phyloP scores from a whole-genome alignment of 192 early-diverging fungal species.

The Coemansia sp. region DNA sequence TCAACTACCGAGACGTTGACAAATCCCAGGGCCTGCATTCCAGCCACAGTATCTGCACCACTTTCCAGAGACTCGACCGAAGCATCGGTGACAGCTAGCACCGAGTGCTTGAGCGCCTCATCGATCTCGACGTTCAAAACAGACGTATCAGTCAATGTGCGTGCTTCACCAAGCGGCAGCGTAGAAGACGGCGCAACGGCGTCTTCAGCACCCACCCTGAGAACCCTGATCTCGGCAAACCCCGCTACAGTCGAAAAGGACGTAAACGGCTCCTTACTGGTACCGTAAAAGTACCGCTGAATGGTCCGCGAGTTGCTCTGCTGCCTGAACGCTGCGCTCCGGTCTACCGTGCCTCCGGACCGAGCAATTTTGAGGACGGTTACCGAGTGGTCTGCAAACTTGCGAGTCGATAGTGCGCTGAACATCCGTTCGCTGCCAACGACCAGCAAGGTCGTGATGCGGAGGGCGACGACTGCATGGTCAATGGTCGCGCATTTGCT shows the following conservation, averaged over 20 bases:
- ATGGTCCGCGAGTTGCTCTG: constrained; percentile 73
- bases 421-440: constrained; percentile 93
- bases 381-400: constrained; percentile 41
- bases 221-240: constrained; percentile 73
- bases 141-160: constrained; percentile 73
- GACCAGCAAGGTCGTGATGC: constrained; percentile 81
- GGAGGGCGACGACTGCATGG: constrained; percentile 67
- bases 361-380: constrained; percentile 83
- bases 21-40: constrained; percentile 63
- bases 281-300: constrained; percentile 95
- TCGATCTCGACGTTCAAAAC: constrained; percentile 76
- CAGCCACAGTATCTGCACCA: constrained; percentile 75
- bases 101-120: constrained; percentile 78
- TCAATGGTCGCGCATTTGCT: constrained; percentile 72
- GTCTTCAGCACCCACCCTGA: constrained; percentile 66
- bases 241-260: constrained; percentile 81
- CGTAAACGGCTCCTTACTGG: constrained; percentile 64
- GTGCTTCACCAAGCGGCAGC: constrained; percentile 82
- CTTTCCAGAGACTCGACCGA: constrained; percentile 35
- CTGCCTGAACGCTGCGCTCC: constrained; percentile 69
- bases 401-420: constrained; percentile 69
- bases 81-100: constrained; percentile 76
- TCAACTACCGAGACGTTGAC: constrained; percentile 63
- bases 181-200: constrained; percentile 84
- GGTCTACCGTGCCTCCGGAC: constrained; percentile 89